phyloP scores from a whole-genome alignment of 2,329 filamentous ascomycete species.

The Fusarium sp. region DNA sequence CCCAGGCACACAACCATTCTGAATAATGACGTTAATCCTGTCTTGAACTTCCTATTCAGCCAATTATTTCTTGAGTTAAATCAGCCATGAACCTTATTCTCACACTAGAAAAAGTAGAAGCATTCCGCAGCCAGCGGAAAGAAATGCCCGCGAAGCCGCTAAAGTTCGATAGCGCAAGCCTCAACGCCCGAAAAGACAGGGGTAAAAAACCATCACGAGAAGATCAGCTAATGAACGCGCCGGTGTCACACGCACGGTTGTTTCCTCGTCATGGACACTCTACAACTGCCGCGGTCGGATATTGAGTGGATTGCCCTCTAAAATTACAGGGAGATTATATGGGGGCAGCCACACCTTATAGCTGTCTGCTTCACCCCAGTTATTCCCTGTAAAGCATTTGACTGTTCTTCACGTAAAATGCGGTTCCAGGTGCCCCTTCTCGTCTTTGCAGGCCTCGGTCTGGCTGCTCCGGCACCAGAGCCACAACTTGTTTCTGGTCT shows the following conservation, averaged over 20 bases:
- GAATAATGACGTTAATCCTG: background rate
- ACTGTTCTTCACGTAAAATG: background rate
- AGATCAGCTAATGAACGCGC: background rate
- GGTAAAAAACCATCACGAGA: background rate
- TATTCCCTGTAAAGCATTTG: background rate
- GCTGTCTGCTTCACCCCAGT: background rate
- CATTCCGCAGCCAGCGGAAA: background rate
- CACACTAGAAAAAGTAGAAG: background rate
- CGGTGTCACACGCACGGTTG: background rate
- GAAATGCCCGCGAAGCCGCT: background rate
- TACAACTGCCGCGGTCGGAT: background rate
- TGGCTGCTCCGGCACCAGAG: background rate
- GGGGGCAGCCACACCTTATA: background rate
- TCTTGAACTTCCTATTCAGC: background rate
- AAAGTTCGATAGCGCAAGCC: constrained; percentile 8
- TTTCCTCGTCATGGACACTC: background rate
- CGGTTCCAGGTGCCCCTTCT: background rate
- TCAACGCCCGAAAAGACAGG: background rate
- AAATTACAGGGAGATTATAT: background rate
- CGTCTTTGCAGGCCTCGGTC: background rate
- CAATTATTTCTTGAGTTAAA: background rate
- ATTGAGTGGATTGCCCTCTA: background rate
- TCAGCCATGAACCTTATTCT: background rate
- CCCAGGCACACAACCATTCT: background rate
- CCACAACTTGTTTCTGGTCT: background rate